Evolutionary conservation across 1,139 yeast genomes (phyloP).

Genomic region (Pichia norvegensis): DNA sequence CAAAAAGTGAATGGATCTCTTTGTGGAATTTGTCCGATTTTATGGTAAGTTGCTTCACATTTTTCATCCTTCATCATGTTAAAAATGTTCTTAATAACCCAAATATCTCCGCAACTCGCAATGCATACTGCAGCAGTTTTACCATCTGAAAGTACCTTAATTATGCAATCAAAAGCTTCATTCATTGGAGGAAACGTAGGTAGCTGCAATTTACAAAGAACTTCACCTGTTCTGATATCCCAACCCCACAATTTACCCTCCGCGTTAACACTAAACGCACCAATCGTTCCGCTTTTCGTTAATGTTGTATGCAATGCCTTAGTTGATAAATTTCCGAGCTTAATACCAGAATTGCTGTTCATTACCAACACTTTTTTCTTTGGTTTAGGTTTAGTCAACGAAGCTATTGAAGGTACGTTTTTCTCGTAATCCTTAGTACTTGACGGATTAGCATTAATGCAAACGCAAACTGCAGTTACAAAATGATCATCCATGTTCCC

Average conservation of each 20-base stretch:
- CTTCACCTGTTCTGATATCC: slow-evolving; percentile 22
- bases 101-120: slow-evolving; percentile 19
- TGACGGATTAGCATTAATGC: slow-evolving; percentile 7
- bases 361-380: neutral
- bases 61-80: slow-evolving; percentile 7
- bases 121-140: slow-evolving; percentile 20
- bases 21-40: slow-evolving; percentile 10
- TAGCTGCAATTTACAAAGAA: slow-evolving; percentile 7
- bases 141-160: slow-evolving; percentile 24
- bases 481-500: slow-evolving; percentile 26
- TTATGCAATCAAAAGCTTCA: slow-evolving; percentile 10
- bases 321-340: neutral
- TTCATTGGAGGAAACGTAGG: neutral
- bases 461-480: slow-evolving; percentile 32
- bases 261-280: slow-evolving; percentile 37
- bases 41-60: slow-evolving; percentile 6
- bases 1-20: slow-evolving; percentile 1
- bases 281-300: slow-evolving; percentile 23
- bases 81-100: slow-evolving; percentile 16
- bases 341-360: neutral
- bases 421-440: neutral
- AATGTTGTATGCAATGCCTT: slow-evolving; percentile 14
- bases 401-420: neutral
- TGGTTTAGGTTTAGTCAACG: neutral
- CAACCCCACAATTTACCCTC: slow-evolving; percentile 35